A percentile compares a stretch with the other conserved stretches of the same genome.
Evolutionary conservation across 768 basidiomycete species (phyloP).

Genomic region (Trametes maxima): DNA sequence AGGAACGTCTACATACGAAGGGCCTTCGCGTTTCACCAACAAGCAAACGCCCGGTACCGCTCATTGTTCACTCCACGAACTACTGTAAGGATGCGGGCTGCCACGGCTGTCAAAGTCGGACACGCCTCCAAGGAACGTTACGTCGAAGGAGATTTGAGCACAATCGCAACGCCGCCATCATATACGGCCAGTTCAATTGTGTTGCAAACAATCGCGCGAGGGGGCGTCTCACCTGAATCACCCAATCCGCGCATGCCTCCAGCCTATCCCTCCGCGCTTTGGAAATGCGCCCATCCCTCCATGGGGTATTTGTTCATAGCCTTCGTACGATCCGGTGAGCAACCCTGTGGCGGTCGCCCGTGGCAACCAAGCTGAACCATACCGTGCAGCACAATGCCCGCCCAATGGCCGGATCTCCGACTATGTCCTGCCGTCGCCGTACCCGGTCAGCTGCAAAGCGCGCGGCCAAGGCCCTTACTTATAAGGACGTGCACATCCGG

Average conservation of each 20-base stretch:
- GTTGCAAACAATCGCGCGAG: neutral
- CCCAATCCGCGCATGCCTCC: neutral
- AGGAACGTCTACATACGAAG: no score
- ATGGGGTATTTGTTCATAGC: neutral
- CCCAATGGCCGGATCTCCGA: neutral
- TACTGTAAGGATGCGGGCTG: neutral
- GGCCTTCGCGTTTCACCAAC: no score
- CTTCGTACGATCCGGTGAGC: neutral
- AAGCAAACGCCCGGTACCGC: no score
- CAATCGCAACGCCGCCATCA: neutral
- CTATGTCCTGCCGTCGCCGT: neutral
- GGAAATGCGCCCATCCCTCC: no score
- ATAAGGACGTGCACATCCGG: no score
- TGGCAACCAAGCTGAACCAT: neutral
- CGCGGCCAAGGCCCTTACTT: neutral
- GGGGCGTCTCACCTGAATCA: neutral
- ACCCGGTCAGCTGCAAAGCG: neutral
- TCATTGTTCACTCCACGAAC: no score
- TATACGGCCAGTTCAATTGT: neutral
- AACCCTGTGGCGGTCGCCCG: neutral
- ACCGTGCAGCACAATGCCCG: no score
- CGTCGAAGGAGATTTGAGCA: no score
- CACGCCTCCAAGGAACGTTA: neutral
- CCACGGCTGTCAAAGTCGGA: neutral
- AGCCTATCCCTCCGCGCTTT: neutral